Conservation (phyloP, 345 rosid species). For the Ailanthus altissimus region DNA sequence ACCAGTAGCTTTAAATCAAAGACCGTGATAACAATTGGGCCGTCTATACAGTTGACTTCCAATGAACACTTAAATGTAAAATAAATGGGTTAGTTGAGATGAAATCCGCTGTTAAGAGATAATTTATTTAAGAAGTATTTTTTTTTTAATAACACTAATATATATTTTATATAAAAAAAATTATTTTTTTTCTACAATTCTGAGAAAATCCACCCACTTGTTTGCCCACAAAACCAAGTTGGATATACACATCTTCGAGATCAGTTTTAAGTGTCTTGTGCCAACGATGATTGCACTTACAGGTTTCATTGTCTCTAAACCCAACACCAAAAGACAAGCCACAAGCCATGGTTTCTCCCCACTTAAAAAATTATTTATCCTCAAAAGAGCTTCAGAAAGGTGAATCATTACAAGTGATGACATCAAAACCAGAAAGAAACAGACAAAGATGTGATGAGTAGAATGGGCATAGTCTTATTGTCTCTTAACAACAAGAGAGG, state of each 20-base stretch:
- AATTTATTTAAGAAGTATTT: no score
- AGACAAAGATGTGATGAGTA: constrained; percentile 18
- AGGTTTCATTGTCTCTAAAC: constrained; percentile 1
- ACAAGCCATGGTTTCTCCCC: not conserved
- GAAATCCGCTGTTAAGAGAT: no score
- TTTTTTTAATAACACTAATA: no score
- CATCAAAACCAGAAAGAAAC: constrained; percentile 13
- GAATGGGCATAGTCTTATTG: constrained; percentile 5
- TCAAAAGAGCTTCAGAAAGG: not conserved
- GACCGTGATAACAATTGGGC: constrained; percentile 6
- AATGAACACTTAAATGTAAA: not conserved
- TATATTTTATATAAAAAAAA: no score
- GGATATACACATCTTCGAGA: constrained; percentile 19
- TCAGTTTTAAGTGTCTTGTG: constrained; percentile 26
- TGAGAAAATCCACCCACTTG: constrained; percentile 18
- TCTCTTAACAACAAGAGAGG: not conserved
- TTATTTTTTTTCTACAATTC: no score
- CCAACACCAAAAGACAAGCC: constrained; percentile 3
- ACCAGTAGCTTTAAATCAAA: constrained; percentile 8
- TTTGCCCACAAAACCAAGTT: constrained; percentile 23
- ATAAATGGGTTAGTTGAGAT: constrained; percentile 25
- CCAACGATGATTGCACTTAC: constrained; percentile 15
- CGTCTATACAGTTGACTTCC: constrained; percentile 31
- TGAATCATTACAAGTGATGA: not conserved
- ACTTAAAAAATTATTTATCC: not conserved